These are phyloP conservation scores for Pleodorina starrii DNA, from an alignment of 139 green algal species.

Conservation along the genomic window DNA sequence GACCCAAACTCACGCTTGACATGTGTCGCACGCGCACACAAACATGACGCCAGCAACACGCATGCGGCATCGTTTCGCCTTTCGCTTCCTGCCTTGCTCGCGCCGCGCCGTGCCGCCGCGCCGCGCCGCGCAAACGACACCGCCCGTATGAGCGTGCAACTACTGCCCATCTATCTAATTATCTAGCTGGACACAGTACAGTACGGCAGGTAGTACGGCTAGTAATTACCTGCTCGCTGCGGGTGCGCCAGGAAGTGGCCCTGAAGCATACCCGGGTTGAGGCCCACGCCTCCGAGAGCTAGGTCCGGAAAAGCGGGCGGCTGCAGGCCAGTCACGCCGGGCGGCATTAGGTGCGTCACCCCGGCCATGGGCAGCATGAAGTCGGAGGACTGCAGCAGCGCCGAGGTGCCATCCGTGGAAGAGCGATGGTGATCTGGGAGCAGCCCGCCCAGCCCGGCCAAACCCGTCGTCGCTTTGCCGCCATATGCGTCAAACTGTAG, in stretches of 20 bases:
- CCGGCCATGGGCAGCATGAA: slow-evolving; percentile 19
- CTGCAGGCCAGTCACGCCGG: not conserved
- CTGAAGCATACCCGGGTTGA: not conserved
- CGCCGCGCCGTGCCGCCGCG: no score
- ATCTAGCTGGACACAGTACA: no score
- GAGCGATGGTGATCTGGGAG: not conserved
- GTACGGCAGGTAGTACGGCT: no score
- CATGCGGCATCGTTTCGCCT: no score
- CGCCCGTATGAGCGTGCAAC: no score
- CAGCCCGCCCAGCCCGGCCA: not conserved
- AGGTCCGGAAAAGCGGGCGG: not conserved
- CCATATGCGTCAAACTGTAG: not conserved
- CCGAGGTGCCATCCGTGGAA: slow-evolving; percentile 21
- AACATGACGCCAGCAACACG: no score
- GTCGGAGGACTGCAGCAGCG: slow-evolving; percentile 11
- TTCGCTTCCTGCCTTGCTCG: no score
- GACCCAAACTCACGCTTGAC: no score
- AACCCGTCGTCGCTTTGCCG: not conserved
- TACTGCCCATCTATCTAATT: no score
- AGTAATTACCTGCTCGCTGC: slow-evolving; percentile 39
- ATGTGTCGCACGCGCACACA: no score
- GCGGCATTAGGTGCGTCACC: not conserved
- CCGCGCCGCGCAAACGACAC: no score
- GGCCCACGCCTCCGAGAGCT: not conserved
- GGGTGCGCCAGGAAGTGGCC: slow-evolving; percentile 17